Conservation (phyloP, 164 flowering plant species). For the Vitis cinerea region DNA sequence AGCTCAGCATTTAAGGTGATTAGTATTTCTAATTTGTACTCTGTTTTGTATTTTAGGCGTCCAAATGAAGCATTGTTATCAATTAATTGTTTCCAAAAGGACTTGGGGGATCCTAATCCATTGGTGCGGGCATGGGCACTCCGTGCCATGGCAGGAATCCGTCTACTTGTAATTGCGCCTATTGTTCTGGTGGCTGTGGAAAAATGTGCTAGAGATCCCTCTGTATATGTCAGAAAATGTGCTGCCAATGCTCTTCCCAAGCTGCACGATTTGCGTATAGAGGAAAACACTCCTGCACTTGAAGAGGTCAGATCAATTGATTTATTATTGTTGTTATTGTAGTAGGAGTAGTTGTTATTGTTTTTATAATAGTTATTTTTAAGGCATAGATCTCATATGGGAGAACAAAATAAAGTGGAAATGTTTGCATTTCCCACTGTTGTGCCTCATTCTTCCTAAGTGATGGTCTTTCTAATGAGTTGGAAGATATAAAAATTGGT, state of each 20-base stretch:
- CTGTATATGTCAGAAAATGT: conserved; percentile 94
- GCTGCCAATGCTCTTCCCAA: conserved; percentile 98
- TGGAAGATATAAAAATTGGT: neutral
- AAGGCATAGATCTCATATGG: neutral
- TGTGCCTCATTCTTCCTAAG: neutral
- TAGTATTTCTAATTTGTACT: conserved; percentile 2
- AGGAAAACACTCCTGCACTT: conserved; percentile 66
- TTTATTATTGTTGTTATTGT: neutral
- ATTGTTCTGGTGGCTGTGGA: conserved; percentile 79
- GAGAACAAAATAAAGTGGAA: neutral
- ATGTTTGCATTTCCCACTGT: neutral
- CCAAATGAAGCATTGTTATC: conserved; percentile 98
- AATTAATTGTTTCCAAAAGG: conserved; percentile 95
- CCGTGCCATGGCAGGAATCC: conserved; percentile 99
- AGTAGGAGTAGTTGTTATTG: neutral
- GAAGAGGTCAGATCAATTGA: conserved; percentile 63
- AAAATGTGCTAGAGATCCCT: conserved; percentile 93
- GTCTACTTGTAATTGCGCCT: conserved; percentile 87
- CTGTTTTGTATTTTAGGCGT: conserved; percentile 54
- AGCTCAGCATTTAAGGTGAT: neutral
- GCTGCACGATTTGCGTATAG: conserved; percentile 77
- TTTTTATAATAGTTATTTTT: neutral
- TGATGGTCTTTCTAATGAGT: neutral
- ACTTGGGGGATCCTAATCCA: conserved; percentile 92
- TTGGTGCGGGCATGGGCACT: conserved; percentile 98